phyloP scores from a whole-genome alignment of 495 filamentous ascomycete genomes.

The Cryomyces antarcticus region DNA sequence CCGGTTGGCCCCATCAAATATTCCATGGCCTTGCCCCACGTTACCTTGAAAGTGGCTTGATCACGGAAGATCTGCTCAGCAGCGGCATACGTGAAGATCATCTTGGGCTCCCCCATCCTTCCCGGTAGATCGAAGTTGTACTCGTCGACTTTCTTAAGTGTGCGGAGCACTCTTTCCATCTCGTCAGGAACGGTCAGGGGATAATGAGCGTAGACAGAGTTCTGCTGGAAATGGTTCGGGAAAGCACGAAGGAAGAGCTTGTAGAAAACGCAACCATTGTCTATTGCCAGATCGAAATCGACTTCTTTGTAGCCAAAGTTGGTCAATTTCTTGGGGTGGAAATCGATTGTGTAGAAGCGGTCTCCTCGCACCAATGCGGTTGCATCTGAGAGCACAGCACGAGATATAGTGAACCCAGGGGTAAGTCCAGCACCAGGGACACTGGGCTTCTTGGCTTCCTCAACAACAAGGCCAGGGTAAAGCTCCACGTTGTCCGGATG shows the following conservation, averaged over 20 bases:
- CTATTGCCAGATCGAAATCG: conserved; percentile 25
- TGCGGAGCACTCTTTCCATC: conserved; percentile 29
- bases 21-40: conserved; percentile 33
- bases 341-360: conserved; percentile 58
- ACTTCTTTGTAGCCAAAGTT: conserved; percentile 53
- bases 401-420: conserved; percentile 64
- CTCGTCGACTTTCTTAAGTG: conserved; percentile 23
- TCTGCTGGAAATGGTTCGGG: conserved; percentile 33
- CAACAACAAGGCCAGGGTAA: conserved; percentile 65
- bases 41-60: conserved; percentile 32
- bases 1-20: conserved; percentile 25
- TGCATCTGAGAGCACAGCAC: conserved; percentile 70
- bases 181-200: conserved; percentile 36
- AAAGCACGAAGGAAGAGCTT: conserved; percentile 41
- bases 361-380: conserved; percentile 72
- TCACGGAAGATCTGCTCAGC: conserved; percentile 28
- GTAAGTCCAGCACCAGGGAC: conserved; percentile 62
- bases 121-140: conserved; percentile 32
- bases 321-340: conserved; percentile 55
- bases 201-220: conserved; percentile 38
- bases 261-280: conserved; percentile 38
- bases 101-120: conserved; percentile 14
- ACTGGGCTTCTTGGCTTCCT: conserved; percentile 56
- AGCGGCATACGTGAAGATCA: conserved; percentile 30
- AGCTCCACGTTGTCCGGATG: conserved; percentile 63